Conservation (phyloP, 2,329 filamentous ascomycete species). For the Ophiognomonia clavigignenti-juglandacearum region DNA sequence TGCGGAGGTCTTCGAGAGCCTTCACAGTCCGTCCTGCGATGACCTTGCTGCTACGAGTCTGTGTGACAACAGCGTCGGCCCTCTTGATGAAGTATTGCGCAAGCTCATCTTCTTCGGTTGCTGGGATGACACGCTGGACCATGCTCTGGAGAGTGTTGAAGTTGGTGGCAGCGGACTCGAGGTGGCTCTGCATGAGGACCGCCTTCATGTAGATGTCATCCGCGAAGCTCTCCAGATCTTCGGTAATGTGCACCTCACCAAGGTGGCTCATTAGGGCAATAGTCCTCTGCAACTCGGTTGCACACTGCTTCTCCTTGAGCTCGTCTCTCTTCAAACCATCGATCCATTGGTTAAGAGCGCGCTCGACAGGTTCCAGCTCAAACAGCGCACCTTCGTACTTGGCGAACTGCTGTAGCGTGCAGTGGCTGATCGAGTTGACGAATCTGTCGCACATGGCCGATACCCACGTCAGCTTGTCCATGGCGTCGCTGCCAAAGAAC, state of each 20-base stretch:
- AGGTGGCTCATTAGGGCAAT: slow-evolving; percentile 86
- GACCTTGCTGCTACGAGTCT: slow-evolving; percentile 79
- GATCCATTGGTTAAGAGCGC: slow-evolving; percentile 82
- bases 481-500: slow-evolving; percentile 72
- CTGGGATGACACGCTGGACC: slow-evolving; percentile 60
- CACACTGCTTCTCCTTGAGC: slow-evolving; percentile 77
- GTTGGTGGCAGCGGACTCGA: slow-evolving; percentile 70
- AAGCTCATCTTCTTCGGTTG: slow-evolving; percentile 57
- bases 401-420: slow-evolving; percentile 72
- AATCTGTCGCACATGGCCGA: slow-evolving; percentile 80
- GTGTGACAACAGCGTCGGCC: slow-evolving; percentile 65
- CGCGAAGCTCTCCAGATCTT: slow-evolving; percentile 66
- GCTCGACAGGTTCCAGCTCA: slow-evolving; percentile 87
- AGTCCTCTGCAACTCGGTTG: slow-evolving; percentile 74
- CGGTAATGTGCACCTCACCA: slow-evolving; percentile 71
- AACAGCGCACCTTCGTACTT: slow-evolving; percentile 75
- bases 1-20: slow-evolving; percentile 71
- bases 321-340: slow-evolving; percentile 80
- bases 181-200: slow-evolving; percentile 70
- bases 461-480: slow-evolving; percentile 84
- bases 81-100: slow-evolving; percentile 64
- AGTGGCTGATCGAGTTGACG: slow-evolving; percentile 72
- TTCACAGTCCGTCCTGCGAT: slow-evolving; percentile 73
- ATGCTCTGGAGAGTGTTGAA: slow-evolving; percentile 60
- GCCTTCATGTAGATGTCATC: slow-evolving; percentile 76